Evolutionary conservation across 768 basidiomycete species (phyloP).

Genomic region (Tylopilus subfusipes): DNA sequence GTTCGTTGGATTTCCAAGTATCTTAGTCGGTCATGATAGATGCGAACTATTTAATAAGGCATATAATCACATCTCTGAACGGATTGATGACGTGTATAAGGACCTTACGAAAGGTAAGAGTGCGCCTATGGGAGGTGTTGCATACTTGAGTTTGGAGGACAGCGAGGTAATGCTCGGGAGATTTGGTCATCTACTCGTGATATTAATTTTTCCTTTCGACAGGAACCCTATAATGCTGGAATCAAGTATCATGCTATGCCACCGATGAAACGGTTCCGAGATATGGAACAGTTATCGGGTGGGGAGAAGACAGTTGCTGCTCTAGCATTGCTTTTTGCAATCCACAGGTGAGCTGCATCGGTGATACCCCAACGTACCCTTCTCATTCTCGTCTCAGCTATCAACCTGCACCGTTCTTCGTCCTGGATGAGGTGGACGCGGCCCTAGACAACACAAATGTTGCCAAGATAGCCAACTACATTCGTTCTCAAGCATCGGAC

Average conservation of each 20-base stretch:
- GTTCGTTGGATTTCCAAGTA: not conserved
- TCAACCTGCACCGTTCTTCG: conserved; percentile 96
- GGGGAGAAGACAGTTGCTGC: conserved; percentile 99
- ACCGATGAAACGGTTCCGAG: conserved; percentile 97
- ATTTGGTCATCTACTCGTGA: conserved; percentile 13
- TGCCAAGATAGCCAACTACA: conserved; percentile 91
- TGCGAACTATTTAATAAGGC: conserved; percentile 92
- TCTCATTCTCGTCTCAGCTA: conserved; percentile 50
- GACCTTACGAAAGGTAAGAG: conserved; percentile 95
- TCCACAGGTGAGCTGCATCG: conserved; percentile 66
- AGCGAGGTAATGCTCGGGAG: conserved; percentile 65
- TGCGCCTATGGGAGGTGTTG: conserved; percentile 92
- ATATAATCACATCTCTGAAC: conserved; percentile 92
- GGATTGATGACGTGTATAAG: conserved; percentile 95
- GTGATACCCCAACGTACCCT: not conserved
- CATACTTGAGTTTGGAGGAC: conserved; percentile 94
- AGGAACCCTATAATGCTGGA: conserved; percentile 84
- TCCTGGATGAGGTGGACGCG: conserved; percentile 97
- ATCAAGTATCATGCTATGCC: conserved; percentile 99
- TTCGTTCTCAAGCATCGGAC: conserved; percentile 77
- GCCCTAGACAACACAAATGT: conserved; percentile 99
- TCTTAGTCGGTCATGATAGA: conserved; percentile 27
- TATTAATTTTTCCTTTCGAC: conserved; percentile 5
- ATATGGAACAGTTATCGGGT: conserved; percentile 98
- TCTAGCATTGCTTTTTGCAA: conserved; percentile 92